These are phyloP conservation scores for Pisolithus microcarpus DNA, from an alignment of 768 basidiomycete species.

Conservation along the genomic window DNA sequence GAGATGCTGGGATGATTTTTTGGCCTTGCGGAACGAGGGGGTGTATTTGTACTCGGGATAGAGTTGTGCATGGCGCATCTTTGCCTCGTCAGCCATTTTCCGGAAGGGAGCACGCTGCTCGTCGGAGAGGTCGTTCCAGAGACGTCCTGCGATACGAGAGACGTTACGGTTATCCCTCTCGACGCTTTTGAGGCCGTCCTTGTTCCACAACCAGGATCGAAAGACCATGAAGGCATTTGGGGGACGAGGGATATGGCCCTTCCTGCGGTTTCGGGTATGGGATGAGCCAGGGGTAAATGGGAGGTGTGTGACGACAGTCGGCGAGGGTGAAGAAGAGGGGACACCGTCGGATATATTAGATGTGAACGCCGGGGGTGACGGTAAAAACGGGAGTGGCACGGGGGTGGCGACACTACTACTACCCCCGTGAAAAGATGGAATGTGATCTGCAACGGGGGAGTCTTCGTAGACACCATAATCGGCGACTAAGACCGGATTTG, in stretches of 20 bases:
- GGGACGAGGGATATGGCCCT: constrained; percentile 62
- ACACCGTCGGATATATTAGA: constrained; percentile 2
- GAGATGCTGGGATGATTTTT: constrained; percentile 28
- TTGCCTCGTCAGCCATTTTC: constrained; percentile 39
- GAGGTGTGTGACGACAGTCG: constrained; percentile 19
- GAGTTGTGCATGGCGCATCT: constrained; percentile 38
- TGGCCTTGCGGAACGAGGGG: constrained; percentile 33
- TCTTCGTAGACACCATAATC: constrained; percentile 23
- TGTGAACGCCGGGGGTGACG: constrained; percentile 15
- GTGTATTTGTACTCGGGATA: constrained; percentile 61
- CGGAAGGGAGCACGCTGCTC: constrained; percentile 44
- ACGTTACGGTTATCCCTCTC: constrained; percentile 71
- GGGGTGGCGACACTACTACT: too few species aligned
- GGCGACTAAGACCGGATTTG: constrained; percentile 25
- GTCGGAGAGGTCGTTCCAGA: constrained; percentile 53
- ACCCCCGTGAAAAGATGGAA: constrained; percentile 13
- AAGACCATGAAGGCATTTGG: constrained; percentile 84
- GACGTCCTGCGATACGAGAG: constrained; percentile 58
- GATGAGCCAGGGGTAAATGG: constrained; percentile 29
- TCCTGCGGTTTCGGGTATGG: constrained; percentile 35
- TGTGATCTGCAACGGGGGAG: constrained; percentile 7
- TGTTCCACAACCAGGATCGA: constrained; percentile 59
- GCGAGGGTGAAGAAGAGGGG: constrained; percentile 4
- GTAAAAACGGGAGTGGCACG: constrained; percentile 6
- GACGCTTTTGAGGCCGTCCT: constrained; percentile 40